Percentiles rank a stretch among this genome's conserved stretches.
These are phyloP conservation scores for Globisporangium radiosum DNA, from an alignment of 352 stramenopile species.

Conservation along the genomic window DNA sequence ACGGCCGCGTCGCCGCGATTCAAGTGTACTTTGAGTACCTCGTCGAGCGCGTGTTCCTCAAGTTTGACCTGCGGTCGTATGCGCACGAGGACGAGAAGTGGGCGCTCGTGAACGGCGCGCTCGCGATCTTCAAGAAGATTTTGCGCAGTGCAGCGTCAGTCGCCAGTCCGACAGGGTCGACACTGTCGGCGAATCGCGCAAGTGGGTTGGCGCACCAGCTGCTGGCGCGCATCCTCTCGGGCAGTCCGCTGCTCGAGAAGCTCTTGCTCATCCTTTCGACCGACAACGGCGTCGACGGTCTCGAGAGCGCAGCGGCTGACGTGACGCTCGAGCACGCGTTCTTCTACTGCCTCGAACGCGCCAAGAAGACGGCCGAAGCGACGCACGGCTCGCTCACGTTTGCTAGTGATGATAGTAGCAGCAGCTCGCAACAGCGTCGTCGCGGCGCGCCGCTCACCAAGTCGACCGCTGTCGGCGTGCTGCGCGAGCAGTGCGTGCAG, in stretches of 20 bases:
- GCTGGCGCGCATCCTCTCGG: slow-evolving; percentile 60
- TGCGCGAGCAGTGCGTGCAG: slow-evolving; percentile 66
- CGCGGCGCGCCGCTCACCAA: slow-evolving; percentile 44
- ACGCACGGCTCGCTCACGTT: slow-evolving; percentile 65
- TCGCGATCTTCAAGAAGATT: slow-evolving; percentile 78
- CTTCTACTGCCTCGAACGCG: slow-evolving; percentile 78
- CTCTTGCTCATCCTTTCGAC: slow-evolving; percentile 59
- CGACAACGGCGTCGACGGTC: slow-evolving; percentile 63
- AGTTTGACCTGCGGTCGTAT: slow-evolving; percentile 82
- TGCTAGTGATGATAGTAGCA: slow-evolving; percentile 25
- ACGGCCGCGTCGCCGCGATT: slow-evolving; percentile 67
- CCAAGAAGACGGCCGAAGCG: slow-evolving; percentile 63
- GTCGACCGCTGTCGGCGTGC: slow-evolving; percentile 32
- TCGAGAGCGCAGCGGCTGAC: slow-evolving; percentile 66
- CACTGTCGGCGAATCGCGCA: slow-evolving; percentile 21
- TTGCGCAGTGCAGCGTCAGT: slow-evolving; percentile 31
- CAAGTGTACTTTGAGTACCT: slow-evolving; percentile 85
- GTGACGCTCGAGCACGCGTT: slow-evolving; percentile 75
- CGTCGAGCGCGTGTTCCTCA: slow-evolving; percentile 75
- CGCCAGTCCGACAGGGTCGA: slow-evolving; percentile 12
- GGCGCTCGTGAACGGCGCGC: slow-evolving; percentile 58
- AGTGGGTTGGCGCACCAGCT: slow-evolving; percentile 57
- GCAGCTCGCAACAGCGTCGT: slow-evolving; percentile 18
- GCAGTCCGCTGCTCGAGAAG: slow-evolving; percentile 59
- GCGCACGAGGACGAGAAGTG: slow-evolving; percentile 81